phyloP scores from a whole-genome alignment of 2,329 filamentous ascomycete species.

The Alternaria viburni region DNA sequence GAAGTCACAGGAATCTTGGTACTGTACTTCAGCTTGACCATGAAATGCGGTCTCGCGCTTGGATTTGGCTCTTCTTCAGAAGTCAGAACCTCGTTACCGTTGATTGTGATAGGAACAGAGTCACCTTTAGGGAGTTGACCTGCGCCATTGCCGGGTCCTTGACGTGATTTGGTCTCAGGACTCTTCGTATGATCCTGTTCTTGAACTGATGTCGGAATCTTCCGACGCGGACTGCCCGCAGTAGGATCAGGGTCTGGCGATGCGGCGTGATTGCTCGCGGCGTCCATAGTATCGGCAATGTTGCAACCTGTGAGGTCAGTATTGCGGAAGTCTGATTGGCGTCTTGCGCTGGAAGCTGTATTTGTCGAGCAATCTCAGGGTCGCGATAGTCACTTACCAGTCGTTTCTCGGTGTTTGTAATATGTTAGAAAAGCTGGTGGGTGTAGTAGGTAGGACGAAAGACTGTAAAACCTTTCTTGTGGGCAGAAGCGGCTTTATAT shows the following conservation, averaged over 20 bases:
- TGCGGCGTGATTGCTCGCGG: not conserved
- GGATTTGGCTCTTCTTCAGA: not conserved
- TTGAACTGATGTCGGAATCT: not conserved
- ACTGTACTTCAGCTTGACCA: slow-evolving; percentile 2
- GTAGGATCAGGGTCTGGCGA: not conserved
- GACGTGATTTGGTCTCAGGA: not conserved
- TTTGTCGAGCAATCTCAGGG: not conserved
- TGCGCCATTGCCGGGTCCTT: not conserved
- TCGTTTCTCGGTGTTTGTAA: not conserved
- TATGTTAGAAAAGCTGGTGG: not conserved
- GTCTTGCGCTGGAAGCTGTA: not conserved
- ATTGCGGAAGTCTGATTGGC: not conserved
- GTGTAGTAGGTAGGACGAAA: not conserved
- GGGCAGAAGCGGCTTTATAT: not conserved
- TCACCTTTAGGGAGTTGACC: not conserved
- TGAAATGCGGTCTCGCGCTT: not conserved
- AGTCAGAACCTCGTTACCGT: not conserved
- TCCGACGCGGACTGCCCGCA: not conserved
- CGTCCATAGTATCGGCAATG: not conserved
- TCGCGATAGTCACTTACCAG: not conserved
- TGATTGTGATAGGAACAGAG: not conserved
- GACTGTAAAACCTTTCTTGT: not conserved
- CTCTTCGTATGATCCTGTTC: not conserved
- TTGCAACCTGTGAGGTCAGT: not conserved
- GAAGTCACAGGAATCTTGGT: not conserved